Evolutionary conservation across 176 grass and related monocot genomes (phyloP).

Genomic region (Melocanna baccifera): DNA sequence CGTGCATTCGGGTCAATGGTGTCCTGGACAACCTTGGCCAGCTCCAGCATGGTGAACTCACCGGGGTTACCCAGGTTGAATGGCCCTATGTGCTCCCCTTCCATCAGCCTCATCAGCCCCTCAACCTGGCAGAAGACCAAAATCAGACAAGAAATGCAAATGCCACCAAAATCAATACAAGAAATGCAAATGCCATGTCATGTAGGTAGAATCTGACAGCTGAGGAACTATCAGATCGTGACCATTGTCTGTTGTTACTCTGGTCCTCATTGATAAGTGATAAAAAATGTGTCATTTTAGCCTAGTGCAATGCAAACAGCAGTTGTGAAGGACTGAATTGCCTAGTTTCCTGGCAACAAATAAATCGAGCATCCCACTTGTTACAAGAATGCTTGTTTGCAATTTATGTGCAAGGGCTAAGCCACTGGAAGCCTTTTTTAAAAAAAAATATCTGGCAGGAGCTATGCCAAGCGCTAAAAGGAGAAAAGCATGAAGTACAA

Average conservation of each 20-base stretch:
- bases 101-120: conserved; percentile 89
- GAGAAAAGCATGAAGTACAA: too few relatives aligned
- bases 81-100: conserved; percentile 79
- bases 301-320: not conserved
- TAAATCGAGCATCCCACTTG: not conserved
- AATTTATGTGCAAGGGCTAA: not conserved
- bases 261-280: not conserved
- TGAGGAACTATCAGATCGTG: not conserved
- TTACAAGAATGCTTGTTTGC: not conserved
- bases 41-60: conserved; percentile 95
- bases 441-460: too few relatives aligned
- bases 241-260: not conserved
- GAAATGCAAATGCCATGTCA: not conserved
- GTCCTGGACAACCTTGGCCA: conserved; percentile 91
- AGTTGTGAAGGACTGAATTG: not conserved
- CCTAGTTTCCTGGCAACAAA: not conserved
- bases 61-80: conserved; percentile 97
- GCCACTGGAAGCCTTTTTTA: too few relatives aligned
- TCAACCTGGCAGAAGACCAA: conserved; percentile 56
- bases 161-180: conserved; percentile 19
- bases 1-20: conserved; percentile 74
- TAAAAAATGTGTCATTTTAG: not conserved
- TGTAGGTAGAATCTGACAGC: not conserved
- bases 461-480: too few relatives aligned
- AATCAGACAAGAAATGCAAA: conserved; percentile 32